These are phyloP conservation scores for Tubosaeta sp. DNA, from an alignment of 768 basidiomycete species.

Conservation along the genomic window DNA sequence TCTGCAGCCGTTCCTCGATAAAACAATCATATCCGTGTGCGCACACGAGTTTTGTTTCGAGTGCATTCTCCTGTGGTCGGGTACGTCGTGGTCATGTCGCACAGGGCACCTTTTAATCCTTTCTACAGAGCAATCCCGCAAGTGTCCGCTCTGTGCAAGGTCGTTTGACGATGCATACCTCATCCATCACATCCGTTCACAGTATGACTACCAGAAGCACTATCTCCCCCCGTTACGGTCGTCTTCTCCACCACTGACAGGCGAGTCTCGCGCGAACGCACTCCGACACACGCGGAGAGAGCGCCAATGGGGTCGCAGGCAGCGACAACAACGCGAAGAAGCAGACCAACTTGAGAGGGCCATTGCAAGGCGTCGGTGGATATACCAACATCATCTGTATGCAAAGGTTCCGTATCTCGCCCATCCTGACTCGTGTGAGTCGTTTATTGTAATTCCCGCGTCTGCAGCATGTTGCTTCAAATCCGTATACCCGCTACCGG, in stretches of 20 bases:
- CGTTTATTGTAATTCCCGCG: not conserved
- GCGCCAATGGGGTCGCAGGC: constrained; percentile 54
- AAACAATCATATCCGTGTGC: constrained; percentile 78
- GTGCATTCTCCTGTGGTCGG: constrained; percentile 83
- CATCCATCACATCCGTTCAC: constrained; percentile 75
- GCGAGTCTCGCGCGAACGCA: constrained; percentile 24
- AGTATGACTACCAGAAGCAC: constrained; percentile 79
- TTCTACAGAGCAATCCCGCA: constrained; percentile 64
- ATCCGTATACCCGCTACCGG: constrained; percentile 78
- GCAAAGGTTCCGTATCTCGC: constrained; percentile 62
- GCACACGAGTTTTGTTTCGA: constrained; percentile 95
- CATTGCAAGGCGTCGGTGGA: constrained; percentile 67
- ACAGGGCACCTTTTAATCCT: not conserved
- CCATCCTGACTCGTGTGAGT: not conserved
- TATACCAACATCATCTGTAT: constrained; percentile 76
- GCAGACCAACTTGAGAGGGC: constrained; percentile 73
- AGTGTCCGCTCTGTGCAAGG: constrained; percentile 74
- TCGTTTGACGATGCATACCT: constrained; percentile 62
- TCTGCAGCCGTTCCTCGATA: constrained; percentile 69
- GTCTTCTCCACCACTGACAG: constrained; percentile 38
- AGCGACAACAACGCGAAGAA: constrained; percentile 48
- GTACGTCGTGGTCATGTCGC: constrained; percentile 37
- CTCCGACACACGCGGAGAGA: constrained; percentile 34
- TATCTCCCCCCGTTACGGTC: constrained; percentile 62
- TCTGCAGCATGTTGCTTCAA: constrained; percentile 86